phyloP scores from a whole-genome alignment of 495 filamentous ascomycete species.

The Talaromyces stipitatus region DNA sequence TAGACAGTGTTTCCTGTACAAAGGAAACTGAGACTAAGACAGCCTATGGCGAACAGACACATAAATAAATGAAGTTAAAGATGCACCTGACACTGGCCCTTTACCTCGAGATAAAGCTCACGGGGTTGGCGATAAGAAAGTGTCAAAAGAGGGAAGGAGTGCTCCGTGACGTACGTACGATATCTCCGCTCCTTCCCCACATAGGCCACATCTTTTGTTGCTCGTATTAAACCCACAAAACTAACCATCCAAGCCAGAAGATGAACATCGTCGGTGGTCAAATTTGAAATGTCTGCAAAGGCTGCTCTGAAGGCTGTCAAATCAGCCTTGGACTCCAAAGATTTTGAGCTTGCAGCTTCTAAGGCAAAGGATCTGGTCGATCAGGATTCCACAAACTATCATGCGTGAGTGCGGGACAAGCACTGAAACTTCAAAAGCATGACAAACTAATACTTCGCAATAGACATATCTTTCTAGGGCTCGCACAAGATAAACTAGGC shows the following conservation, averaged over 20 bases:
- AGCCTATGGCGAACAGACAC: not conserved
- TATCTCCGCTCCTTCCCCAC: constrained; percentile 3
- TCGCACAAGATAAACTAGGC: constrained; percentile 68
- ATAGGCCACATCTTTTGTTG: not conserved
- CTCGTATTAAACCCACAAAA: not conserved
- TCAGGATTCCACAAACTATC: constrained; percentile 71
- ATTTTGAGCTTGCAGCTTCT: constrained; percentile 65
- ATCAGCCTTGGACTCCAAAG: constrained; percentile 67
- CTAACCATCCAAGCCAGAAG: constrained; percentile 8
- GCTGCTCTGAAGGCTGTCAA: constrained; percentile 77
- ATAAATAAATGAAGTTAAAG: not conserved
- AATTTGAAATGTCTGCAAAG: constrained; percentile 55
- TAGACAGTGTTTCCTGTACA: not conserved
- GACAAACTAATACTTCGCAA: constrained; percentile 6
- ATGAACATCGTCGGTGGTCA: constrained; percentile 9
- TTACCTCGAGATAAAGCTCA: not conserved
- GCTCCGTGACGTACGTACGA: not conserved
- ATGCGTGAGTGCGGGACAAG: constrained; percentile 48
- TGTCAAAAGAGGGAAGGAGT: not conserved
- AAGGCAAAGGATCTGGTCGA: constrained; percentile 60
- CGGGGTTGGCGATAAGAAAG: not conserved
- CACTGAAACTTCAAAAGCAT: not conserved
- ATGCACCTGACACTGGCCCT: not conserved
- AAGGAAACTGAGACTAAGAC: not conserved
- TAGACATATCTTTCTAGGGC: constrained; percentile 75